A percentile compares a stretch with the other conserved stretches of the same genome.
These are phyloP conservation scores for Aspergillus sp. DNA, from an alignment of 2,329 filamentous ascomycete genomes.

Conservation along the genomic window DNA sequence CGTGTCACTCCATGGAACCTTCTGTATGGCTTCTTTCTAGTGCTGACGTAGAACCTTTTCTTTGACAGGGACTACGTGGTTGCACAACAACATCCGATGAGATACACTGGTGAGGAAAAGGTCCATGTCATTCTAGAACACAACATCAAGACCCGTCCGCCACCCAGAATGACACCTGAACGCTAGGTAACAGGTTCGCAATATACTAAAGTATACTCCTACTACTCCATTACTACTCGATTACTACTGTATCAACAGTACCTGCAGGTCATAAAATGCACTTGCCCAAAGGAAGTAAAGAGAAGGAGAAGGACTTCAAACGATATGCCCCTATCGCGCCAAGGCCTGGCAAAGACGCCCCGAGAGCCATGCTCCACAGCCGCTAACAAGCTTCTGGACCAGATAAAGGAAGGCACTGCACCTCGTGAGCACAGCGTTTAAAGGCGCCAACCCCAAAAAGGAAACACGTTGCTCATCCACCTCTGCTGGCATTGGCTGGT, in stretches of 20 bases:
- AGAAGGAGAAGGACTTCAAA: not conserved
- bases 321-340: not conserved
- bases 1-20: slow-evolving; percentile 9
- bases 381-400: slow-evolving; percentile 9
- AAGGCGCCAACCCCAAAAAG: slow-evolving; percentile 4
- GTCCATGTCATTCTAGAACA: not conserved
- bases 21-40: slow-evolving; percentile 5
- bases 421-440: slow-evolving; percentile 9
- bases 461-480: slow-evolving; percentile 5
- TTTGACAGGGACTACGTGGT: not conserved
- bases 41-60: slow-evolving; percentile 1
- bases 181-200: not conserved
- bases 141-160: not conserved
- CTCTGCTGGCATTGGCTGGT: not conserved
- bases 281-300: not conserved
- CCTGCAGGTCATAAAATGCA: not conserved
- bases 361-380: slow-evolving; percentile 1
- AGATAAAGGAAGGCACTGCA: slow-evolving; percentile 1
- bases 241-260: not conserved
- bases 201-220: not conserved
- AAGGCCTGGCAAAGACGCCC: not conserved
- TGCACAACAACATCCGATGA: not conserved
- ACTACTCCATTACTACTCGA: not conserved
- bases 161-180: not conserved
- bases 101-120: not conserved